Percentiles rank a stretch among this genome's conserved stretches.
phyloP scores from a whole-genome alignment of 169 alveolate species.

The Eimeria necatrix region DNA sequence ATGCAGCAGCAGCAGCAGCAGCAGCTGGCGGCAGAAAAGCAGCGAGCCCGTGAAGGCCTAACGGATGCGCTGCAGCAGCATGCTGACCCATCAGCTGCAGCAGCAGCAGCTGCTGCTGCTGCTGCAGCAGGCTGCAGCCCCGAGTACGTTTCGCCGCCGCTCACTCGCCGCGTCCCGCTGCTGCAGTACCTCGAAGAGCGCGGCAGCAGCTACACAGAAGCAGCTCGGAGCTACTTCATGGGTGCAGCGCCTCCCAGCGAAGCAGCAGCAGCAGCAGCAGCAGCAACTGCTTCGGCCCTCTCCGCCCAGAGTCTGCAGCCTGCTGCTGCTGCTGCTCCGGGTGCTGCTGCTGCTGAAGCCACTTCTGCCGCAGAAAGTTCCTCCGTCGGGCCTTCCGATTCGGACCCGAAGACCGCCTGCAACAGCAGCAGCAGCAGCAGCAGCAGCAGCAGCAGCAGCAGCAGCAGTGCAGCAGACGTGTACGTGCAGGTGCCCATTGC shows the following conservation, averaged over 20 bases:
- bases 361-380: not conserved
- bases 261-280: not conserved
- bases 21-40: not conserved
- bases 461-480: conserved; percentile 58
- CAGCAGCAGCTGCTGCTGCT: not conserved
- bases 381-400: not conserved
- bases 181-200: conserved; percentile 23
- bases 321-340: too few species aligned
- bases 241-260: too few species aligned
- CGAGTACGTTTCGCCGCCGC: not conserved
- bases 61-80: not conserved
- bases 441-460: conserved; percentile 68
- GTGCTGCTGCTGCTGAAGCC: too few species aligned
- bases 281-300: too few species aligned
- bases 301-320: too few species aligned
- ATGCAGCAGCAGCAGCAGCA: conserved; percentile 35
- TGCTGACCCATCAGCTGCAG: conserved; percentile 9
- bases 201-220: conserved; percentile 43
- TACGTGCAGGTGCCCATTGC: conserved; percentile 26
- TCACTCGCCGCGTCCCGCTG: not conserved
- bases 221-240: not conserved
- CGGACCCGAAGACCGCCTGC: too few species aligned
- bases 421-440: conserved; percentile 29
- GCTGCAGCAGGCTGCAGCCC: conserved; percentile 9
- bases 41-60: not conserved